phyloP scores from a whole-genome alignment of 1,139 yeast species.

The Saccharomyces hybrid region DNA sequence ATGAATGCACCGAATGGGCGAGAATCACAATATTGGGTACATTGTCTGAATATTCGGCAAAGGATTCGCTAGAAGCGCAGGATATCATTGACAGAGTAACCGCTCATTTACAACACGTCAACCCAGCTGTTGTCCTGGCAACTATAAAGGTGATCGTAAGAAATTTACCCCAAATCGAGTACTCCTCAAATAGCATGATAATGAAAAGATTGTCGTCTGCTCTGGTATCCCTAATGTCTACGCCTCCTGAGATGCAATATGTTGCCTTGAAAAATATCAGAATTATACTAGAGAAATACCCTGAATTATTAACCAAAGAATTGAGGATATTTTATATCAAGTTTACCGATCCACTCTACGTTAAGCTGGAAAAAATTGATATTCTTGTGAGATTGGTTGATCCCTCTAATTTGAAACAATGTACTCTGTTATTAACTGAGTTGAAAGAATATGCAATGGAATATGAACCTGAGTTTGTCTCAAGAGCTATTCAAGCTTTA shows the following conservation, averaged over 20 bases:
- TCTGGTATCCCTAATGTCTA: constrained; percentile 76
- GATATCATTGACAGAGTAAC: constrained; percentile 85
- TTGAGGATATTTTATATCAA: constrained; percentile 87
- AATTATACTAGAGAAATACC: constrained; percentile 83
- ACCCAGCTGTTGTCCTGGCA: constrained; percentile 88
- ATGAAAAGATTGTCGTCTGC: constrained; percentile 79
- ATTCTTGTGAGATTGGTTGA: constrained; percentile 76
- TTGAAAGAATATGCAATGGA: constrained; percentile 91
- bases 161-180: constrained; percentile 49
- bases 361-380: constrained; percentile 88
- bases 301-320: constrained; percentile 69
- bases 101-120: constrained; percentile 96
- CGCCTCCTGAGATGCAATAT: constrained; percentile 90
- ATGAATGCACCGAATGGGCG: constrained; percentile 99
- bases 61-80: constrained; percentile 57
- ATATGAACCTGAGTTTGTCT: constrained; percentile 82
- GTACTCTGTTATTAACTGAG: constrained; percentile 68
- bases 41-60: constrained; percentile 59
- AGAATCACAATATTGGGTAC: constrained; percentile 84
- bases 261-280: constrained; percentile 90
- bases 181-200: constrained; percentile 26
- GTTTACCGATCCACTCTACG: constrained; percentile 88
- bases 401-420: constrained; percentile 48
- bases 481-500: constrained; percentile 72
- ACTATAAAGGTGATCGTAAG: constrained; percentile 76